Evolutionary conservation across 768 basidiomycete species (phyloP).

Genomic region (Punctularia strigosozonata): DNA sequence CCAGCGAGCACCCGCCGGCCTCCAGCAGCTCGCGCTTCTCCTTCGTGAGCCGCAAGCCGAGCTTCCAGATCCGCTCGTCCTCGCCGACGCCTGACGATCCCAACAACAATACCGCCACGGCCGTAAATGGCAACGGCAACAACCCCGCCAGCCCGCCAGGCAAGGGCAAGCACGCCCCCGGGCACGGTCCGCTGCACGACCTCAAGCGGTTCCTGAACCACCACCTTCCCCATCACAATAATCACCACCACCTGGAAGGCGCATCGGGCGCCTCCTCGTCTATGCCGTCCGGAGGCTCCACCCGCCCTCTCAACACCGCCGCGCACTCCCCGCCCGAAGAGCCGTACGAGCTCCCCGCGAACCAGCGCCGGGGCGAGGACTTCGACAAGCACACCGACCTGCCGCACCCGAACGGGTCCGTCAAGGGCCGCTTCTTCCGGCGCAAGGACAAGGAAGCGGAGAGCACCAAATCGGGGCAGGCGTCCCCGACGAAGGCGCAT

Average conservation of each 20-base stretch:
- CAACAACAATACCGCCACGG: background rate
- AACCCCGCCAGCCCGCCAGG: conserved; percentile 11
- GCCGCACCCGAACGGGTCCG: too few relatives aligned
- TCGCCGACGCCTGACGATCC: too few relatives aligned
- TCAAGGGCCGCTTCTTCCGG: too few relatives aligned
- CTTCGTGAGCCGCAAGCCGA: conserved; percentile 11
- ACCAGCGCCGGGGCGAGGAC: conserved; percentile 16
- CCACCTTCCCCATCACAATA: conserved; percentile 59
- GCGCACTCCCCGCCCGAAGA: conserved; percentile 19
- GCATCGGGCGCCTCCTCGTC: conserved; percentile 12
- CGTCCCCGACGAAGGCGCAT: too few relatives aligned
- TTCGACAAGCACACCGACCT: too few relatives aligned
- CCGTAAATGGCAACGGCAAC: conserved; percentile 5
- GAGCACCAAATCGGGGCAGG: too few relatives aligned
- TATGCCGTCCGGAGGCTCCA: conserved; percentile 1
- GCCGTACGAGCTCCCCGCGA: conserved; percentile 20
- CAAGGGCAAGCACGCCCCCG: conserved; percentile 32
- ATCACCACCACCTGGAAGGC: conserved; percentile 17
- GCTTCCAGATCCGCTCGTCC: too few relatives aligned
- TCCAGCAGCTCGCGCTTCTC: conserved; percentile 13
- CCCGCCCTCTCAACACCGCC: conserved; percentile 12
- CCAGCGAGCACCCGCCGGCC: conserved; percentile 10
- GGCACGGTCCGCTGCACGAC: conserved; percentile 79
- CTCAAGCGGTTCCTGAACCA: conserved; percentile 92
- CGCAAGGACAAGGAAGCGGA: too few relatives aligned